Conservation (phyloP, 2,329 filamentous ascomycete species). For the Botrytis tulipae region DNA sequence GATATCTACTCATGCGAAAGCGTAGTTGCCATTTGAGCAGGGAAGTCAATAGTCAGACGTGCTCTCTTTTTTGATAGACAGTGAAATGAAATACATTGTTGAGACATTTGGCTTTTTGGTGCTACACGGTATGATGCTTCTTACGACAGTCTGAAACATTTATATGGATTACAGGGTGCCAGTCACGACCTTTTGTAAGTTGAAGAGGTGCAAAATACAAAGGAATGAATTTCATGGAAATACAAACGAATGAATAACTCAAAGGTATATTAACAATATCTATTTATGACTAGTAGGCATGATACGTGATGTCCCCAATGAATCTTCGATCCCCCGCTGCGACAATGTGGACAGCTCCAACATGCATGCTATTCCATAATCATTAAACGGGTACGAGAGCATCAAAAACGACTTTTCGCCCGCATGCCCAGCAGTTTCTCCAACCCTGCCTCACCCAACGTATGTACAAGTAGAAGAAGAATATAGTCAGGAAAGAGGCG, state of each 20-base stretch:
- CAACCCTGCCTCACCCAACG: neutral
- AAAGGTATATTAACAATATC: conserved; percentile 12
- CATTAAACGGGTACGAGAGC: neutral
- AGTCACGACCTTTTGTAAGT: neutral
- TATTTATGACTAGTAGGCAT: neutral
- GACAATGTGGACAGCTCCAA: neutral
- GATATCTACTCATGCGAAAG: conserved; percentile 3
- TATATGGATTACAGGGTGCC: neutral
- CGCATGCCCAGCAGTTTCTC: neutral
- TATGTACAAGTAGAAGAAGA: neutral
- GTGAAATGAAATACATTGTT: neutral
- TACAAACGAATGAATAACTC: neutral
- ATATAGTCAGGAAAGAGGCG: neutral
- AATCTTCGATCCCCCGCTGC: neutral
- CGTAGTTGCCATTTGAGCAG: conserved; percentile 1
- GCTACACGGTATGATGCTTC: neutral
- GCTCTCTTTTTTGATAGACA: neutral
- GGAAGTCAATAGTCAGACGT: neutral
- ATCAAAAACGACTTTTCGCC: neutral
- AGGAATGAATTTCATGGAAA: neutral
- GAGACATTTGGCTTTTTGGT: neutral
- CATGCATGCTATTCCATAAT: neutral
- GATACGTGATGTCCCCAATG: neutral
- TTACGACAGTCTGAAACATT: neutral
- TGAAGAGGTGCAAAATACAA: neutral